Evolutionary conservation across 208 protist species (phyloP).

Genomic region (Crithidia sp.): DNA sequence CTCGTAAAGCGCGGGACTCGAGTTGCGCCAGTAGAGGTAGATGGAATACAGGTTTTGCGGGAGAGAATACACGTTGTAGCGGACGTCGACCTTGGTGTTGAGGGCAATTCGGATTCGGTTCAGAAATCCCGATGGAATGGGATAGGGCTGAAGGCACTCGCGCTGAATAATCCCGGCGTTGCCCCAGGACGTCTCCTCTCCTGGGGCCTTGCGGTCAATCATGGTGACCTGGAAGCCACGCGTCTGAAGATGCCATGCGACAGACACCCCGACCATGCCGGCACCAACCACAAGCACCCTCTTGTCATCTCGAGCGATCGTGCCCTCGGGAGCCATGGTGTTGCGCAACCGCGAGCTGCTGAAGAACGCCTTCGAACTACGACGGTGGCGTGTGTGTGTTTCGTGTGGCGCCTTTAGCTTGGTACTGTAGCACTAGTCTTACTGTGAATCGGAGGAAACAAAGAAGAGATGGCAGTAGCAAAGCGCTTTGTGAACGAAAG

Average conservation of each 20-base stretch:
- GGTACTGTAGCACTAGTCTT: no score
- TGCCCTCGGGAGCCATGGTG: neutral
- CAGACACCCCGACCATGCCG: conserved; percentile 31
- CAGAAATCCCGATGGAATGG: conserved; percentile 18
- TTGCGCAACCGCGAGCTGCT: no score
- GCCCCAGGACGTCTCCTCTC: conserved; percentile 33
- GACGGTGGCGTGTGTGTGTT: no score
- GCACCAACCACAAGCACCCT: conserved; percentile 27
- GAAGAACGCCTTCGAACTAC: neutral
- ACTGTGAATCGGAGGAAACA: no score
- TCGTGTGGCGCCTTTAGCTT: no score
- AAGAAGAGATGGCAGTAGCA: no score
- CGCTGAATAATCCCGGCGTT: conserved; percentile 34
- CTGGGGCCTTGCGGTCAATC: conserved; percentile 21
- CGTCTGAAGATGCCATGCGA: conserved; percentile 26
- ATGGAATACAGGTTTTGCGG: conserved; percentile 24
- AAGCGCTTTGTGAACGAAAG: no score
- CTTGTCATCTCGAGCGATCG: neutral
- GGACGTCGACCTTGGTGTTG: conserved; percentile 26
- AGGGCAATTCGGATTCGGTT: conserved; percentile 20
- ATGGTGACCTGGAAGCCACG: conserved; percentile 27
- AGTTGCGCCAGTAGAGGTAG: conserved; percentile 22
- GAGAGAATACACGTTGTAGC: conserved; percentile 20
- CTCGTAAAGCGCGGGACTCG: conserved; percentile 14
- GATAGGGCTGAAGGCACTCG: conserved; percentile 19